Evolutionary conservation across 2,329 filamentous ascomycete species (phyloP), one percentile per base, ranked within the genome.

Genomic region (Ceratocystis cubensis): DNA sequence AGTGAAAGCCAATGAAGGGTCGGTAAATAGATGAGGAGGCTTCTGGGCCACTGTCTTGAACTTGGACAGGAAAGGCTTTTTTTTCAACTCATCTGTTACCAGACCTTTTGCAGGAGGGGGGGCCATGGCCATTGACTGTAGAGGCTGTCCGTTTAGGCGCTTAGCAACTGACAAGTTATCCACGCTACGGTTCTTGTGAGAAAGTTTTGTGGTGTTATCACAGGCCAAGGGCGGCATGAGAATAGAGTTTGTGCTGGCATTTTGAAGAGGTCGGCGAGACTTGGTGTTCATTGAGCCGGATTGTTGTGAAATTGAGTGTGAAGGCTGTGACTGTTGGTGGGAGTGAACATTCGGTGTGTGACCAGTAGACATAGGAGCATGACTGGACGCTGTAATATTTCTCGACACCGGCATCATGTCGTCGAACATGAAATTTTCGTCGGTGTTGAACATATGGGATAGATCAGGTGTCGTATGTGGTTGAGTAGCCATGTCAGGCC

Each of bases 91-190:
- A n/a, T 67, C 66, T 15, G 66, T 64, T 66, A 87, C 82, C 33
- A 85, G 88, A 75, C 89, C 88, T 71, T 81, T 81, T 22, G 74
- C 77, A 65, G 77, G 75, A 1, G 88, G 88, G 41, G 87, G 87
- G 62, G 85, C 82, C 77, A 91, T 86, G 53, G 82, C 78, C 37
- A 30, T 53, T 5, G 61, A 48, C 44, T 65, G 64, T n/a, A 53
- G 41, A 41, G 50, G 62, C 22, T 67, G 66, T 1, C 53, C 57
- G 3, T 67, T 63, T n/a, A 37, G 64, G 6, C 66, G 66, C 30
- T 64, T 65, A 13, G 50, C 7, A 13, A 63, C 20, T n/a, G 25
- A 20, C 7, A 67, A 15, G n/a, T 41, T 53, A n/a, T 67, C 66
- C 28, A 45, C 20, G 53, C 50, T 25, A 22, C 66, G 66, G 25